Evolutionary conservation across 371 early-diverging fungal genomes (phyloP), one percentile per base, ranked within the genome.

Genomic region (Mortierella sp.): DNA sequence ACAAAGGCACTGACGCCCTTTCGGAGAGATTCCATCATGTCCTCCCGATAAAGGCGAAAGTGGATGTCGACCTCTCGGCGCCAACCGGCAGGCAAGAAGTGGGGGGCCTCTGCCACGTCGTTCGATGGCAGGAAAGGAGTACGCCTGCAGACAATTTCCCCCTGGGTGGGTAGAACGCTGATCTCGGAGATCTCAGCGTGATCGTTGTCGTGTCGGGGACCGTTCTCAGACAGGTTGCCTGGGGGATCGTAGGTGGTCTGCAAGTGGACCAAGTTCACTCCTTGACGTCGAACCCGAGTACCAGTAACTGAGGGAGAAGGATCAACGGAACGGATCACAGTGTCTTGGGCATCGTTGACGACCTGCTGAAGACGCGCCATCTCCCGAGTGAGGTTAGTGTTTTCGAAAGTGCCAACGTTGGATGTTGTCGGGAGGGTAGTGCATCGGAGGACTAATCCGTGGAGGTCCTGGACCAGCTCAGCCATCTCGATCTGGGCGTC

Each of bases 1-100:
- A 74, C 14, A 71, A 79, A 82, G 7, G 70, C 40, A 67, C 47
- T 44, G 29, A 88, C 45, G 3, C 86, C 85, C 16, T 41, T 66
- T 0, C 79, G 55, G 6, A 87, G 26, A 13, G 86, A 45, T 2
- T 79, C 71, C 70, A 87, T 55, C 80, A 90, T 76, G 29, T 90
- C 91, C 53, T 90, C 90, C 1, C 91, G 79, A 26, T 90, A 78
- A 4, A 91, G 74, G 0, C 91, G 87, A 68, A 91, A 91, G 53
- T 90, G 88, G 2, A 79, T 85, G 67, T 91, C 91, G 11, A 90
- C n/a, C 29, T 88, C 82, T 9, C 89, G 86, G 11, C 64, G 79
- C 55, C 87, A 79, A 1, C 91, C 91, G n/a, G 48, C 63, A 2
- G 85, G 77, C 24, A 88, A 53, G 73, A 86, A 86, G 53, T 88